Evolutionary conservation across 257 asterid genomes (phyloP), one percentile per base, ranked within the genome.

Genomic region (Paulownia fortunei): DNA sequence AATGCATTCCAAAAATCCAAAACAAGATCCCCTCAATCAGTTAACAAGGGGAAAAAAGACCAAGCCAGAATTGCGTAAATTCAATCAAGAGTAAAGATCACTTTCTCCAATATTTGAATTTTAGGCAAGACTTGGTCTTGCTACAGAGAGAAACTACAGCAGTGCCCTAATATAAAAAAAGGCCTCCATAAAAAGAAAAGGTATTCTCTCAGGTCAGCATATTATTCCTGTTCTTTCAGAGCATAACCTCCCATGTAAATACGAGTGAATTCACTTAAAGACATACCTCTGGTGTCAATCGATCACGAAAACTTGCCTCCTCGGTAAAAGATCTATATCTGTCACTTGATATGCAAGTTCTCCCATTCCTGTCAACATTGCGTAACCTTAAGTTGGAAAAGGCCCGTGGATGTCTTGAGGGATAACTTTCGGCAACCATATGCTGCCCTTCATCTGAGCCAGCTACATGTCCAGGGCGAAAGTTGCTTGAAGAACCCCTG

Each of bases 401-500:
- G n/a, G 87, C 78, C 44, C 91, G 84, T 67, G 86, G 84, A 62
- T 87, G 83, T 66, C 95, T 82, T 26, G 89, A 69, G 61, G 91
- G 74, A 79, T 81, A 82, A 79, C 80, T 83, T 78, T 85, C 92
- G 47, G 88, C 65, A 68, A 79, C 81, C 76, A 82, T 72, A 24
- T 79, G 91, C 32, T 64, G 69, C 76, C 92, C 92, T 62, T 88
- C 96, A 51, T 86, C 88, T 78, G 88, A 47, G 49, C 86, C 69
- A 71, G 79, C 82, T 58, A 74, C 72, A 72, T 80, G 89, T 51
- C 90, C 94, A 30, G 83, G 85, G 27, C 66, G 84, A 77, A 72
- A 77, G 82, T 77, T 87, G 84, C 89, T 86, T 37, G 96, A 87
- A 19, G 94, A 81, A 76, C 89, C 85, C 86, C 93, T 76, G 68